phyloP scores from a whole-genome alignment of 2,329 filamentous ascomycete species.

The Epichloe uncinata region DNA sequence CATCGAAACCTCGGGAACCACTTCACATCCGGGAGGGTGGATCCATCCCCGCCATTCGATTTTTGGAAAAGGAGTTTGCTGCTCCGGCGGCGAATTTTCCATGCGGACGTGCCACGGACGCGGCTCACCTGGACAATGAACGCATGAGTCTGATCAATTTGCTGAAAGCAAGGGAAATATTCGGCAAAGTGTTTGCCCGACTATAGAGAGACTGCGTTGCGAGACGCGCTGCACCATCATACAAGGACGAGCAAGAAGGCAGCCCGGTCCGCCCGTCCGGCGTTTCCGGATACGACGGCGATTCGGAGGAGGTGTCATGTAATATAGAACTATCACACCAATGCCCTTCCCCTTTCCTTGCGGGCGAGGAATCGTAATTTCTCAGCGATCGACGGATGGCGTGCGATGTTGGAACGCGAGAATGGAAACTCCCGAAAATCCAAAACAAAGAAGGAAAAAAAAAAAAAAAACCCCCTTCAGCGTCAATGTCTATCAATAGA shows the following conservation, averaged over 20 bases:
- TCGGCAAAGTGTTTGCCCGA: conserved; percentile 68
- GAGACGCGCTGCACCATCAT: background rate
- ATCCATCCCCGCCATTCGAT: conserved; percentile 86
- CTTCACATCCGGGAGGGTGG: conserved; percentile 93
- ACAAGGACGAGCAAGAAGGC: conserved; percentile 1
- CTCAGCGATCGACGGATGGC: too few species aligned
- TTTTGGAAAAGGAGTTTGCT: conserved; percentile 84
- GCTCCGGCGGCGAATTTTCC: conserved; percentile 88
- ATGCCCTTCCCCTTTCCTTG: too few species aligned
- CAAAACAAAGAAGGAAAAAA: too few species aligned
- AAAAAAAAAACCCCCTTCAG: too few species aligned
- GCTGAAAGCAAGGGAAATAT: conserved; percentile 84
- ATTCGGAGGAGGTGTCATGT: too few species aligned
- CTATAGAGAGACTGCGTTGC: conserved; percentile 24
- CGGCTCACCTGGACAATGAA: conserved; percentile 91
- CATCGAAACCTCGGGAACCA: conserved; percentile 41
- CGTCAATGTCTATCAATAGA: too few species aligned
- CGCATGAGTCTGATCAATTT: conserved; percentile 77
- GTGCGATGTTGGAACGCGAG: too few species aligned
- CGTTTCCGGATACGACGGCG: background rate
- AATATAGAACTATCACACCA: too few species aligned
- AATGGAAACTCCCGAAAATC: too few species aligned
- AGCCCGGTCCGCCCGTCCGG: background rate
- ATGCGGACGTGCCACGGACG: conserved; percentile 88
- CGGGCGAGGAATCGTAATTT: too few species aligned